These are phyloP conservation scores for Colletotrichum ledebouriae DNA, from an alignment of 2,329 filamentous ascomycete genomes.

Conservation along the genomic window DNA sequence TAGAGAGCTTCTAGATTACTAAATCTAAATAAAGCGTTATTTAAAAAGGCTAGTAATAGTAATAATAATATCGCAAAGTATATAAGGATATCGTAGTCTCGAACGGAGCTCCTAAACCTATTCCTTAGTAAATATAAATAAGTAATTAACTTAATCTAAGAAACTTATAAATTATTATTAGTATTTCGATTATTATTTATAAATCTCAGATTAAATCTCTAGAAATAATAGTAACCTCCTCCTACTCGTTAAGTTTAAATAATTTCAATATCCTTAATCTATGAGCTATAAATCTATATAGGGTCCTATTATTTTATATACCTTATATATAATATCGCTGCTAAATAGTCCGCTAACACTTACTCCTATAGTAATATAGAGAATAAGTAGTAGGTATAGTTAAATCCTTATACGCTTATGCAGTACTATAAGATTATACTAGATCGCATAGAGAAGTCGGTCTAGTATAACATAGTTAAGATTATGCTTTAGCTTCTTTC, in stretches of 20 bases:
- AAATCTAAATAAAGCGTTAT: conserved; percentile 4
- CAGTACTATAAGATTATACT: neutral
- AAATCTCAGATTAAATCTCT: conserved; percentile 20
- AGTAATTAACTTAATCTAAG: neutral
- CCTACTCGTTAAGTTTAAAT: conserved; percentile 18
- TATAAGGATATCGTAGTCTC: neutral
- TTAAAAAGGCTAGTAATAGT: neutral
- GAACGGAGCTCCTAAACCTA: neutral
- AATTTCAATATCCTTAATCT: neutral
- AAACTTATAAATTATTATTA: conserved; percentile 37
- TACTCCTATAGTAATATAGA: neutral
- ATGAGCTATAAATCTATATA: neutral
- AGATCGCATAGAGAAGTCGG: neutral
- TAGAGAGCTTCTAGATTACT: neutral
- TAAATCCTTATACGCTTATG: neutral
- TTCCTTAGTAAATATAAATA: neutral
- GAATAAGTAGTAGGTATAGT: neutral
- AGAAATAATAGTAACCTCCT: conserved; percentile 2
- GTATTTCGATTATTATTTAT: conserved; percentile 16
- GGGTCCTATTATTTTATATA: neutral
- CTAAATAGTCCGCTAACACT: conserved; percentile 1
- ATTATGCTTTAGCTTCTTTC: conserved; percentile 6
- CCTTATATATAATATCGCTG: conserved; percentile 1
- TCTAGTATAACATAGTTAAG: neutral
- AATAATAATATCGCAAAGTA: neutral